Conservation (phyloP, 345 rosid species). For the Populus davidiana region DNA sequence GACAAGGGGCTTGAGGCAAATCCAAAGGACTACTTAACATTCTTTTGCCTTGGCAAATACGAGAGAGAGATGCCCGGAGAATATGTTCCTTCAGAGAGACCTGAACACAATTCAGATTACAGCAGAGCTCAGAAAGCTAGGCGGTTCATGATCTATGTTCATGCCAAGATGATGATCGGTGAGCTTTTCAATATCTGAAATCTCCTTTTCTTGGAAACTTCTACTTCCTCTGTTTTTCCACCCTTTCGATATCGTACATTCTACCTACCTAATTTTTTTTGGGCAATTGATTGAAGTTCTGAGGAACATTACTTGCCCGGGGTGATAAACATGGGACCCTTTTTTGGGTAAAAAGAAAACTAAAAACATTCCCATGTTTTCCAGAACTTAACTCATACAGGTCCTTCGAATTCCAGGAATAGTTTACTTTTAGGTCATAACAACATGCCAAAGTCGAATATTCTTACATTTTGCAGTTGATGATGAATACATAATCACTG, state of each 20-base stretch:
- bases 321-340: background rate
- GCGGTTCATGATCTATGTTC: slow-evolving; percentile 59
- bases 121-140: slow-evolving; percentile 44
- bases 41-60: slow-evolving; percentile 53
- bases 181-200: background rate
- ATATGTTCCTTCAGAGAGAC: slow-evolving; percentile 31
- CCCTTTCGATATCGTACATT: background rate
- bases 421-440: background rate
- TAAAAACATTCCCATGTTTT: background rate
- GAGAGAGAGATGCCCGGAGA: slow-evolving; percentile 32
- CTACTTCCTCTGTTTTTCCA: background rate
- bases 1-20: slow-evolving; percentile 37
- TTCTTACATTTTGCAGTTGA: slow-evolving; percentile 29
- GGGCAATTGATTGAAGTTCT: background rate
- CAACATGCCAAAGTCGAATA: background rate
- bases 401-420: background rate
- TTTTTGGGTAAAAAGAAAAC: background rate
- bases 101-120: slow-evolving; percentile 40
- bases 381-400: background rate
- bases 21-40: slow-evolving; percentile 46
- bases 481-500: slow-evolving; percentile 45
- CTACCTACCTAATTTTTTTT: background rate
- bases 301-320: background rate
- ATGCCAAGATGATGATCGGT: slow-evolving; percentile 61
- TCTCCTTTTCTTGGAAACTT: background rate